phyloP scores from a whole-genome alignment of 2,329 filamentous ascomycete genomes.

The Hypoxylon sp. region DNA sequence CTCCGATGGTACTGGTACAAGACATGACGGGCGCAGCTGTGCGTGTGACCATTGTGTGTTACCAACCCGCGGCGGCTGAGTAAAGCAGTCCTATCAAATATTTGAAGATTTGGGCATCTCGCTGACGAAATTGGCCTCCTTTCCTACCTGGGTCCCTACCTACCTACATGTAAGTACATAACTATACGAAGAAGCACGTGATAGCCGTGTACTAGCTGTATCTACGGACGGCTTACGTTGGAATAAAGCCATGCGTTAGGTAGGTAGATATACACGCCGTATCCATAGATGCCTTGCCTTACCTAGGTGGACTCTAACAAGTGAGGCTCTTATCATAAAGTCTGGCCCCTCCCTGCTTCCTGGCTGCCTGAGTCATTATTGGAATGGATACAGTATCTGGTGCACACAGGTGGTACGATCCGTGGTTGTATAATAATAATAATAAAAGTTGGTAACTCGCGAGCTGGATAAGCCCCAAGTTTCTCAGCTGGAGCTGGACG shows the following conservation, averaged over 20 bases:
- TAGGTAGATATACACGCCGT: background rate
- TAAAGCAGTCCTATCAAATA: background rate
- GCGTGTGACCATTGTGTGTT: background rate
- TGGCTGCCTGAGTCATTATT: too few species aligned
- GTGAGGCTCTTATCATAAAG: background rate
- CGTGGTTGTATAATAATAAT: too few species aligned
- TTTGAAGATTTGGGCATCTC: background rate
- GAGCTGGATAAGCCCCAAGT: slow-evolving; percentile 1
- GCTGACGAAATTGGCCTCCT: background rate
- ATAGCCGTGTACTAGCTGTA: background rate
- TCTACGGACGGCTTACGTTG: background rate
- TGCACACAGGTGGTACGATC: too few species aligned
- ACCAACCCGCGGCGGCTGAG: background rate
- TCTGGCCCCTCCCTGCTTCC: too few species aligned
- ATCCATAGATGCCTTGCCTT: background rate
- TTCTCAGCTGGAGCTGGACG: slow-evolving; percentile 4
- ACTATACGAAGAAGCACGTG: background rate
- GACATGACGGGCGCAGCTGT: background rate
- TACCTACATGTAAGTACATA: background rate
- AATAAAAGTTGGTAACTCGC: slow-evolving; percentile 1
- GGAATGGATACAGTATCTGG: too few species aligned
- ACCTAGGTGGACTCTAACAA: background rate
- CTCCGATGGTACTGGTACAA: too few species aligned
- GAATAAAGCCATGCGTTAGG: background rate
- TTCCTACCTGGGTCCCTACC: too few species aligned